Evolutionary conservation across 225 moss, liverwort and hornwort genomes (phyloP).

Genomic region (Rhytidiadelphus loreus): DNA sequence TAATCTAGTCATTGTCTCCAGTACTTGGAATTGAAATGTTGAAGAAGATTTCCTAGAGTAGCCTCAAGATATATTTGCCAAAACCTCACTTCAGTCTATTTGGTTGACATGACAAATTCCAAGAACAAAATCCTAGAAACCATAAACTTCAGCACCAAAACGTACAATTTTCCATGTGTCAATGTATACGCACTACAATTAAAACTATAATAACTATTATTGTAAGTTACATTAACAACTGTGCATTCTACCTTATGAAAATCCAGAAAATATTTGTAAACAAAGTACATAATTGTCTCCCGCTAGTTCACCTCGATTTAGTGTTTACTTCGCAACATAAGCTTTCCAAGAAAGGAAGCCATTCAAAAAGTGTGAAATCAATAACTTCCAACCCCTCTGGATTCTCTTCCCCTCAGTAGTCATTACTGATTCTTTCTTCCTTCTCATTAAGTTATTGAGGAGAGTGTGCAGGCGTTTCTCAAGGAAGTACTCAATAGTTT

Average conservation of each 20-base stretch:
- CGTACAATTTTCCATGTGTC: not conserved
- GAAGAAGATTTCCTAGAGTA: not conserved
- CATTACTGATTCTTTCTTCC: not conserved
- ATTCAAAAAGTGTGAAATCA: conserved; percentile 75
- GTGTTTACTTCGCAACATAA: not conserved
- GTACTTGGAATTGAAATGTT: not conserved
- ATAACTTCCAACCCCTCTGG: conserved; percentile 43
- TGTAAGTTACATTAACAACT: not conserved
- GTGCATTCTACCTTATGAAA: not conserved
- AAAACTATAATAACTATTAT: not conserved
- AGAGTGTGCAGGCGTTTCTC: no score
- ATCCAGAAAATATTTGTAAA: no score
- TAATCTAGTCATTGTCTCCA: no score
- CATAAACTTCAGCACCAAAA: not conserved
- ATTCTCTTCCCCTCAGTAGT: not conserved
- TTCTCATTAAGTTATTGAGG: not conserved
- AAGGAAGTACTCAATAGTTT: conserved; percentile 72
- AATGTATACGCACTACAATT: not conserved
- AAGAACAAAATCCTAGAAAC: not conserved
- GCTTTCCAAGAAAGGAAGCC: not conserved
- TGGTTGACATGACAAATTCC: not conserved
- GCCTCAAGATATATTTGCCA: not conserved
- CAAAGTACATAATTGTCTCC: not conserved
- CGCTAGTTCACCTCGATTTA: not conserved
- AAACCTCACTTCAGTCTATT: not conserved